These are phyloP conservation scores for Telfairia occidentalis DNA, from an alignment of 331 rosid genomes.

Conservation along the genomic window DNA sequence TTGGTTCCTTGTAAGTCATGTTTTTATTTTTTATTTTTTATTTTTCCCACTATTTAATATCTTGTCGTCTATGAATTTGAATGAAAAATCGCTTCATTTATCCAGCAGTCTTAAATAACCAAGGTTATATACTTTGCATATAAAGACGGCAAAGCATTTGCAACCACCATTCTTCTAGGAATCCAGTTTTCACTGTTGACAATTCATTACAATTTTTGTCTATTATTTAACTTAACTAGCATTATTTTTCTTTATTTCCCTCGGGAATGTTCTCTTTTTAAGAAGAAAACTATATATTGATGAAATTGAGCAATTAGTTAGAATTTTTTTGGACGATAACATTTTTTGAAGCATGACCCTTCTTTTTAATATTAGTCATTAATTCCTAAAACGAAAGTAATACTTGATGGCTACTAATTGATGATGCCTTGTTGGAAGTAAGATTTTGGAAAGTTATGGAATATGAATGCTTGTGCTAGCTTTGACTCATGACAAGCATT, in stretches of 20 bases:
- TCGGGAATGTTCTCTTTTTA: background rate
- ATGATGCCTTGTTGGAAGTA: background rate
- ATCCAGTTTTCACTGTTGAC: background rate
- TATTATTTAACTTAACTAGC: background rate
- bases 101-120: background rate
- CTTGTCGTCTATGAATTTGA: background rate
- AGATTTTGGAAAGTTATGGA: background rate
- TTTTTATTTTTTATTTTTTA: slow-evolving; percentile 15
- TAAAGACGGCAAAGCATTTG: slow-evolving; percentile 2
- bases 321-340: background rate
- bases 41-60: background rate
- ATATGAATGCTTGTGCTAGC: background rate
- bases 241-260: background rate
- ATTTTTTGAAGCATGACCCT: background rate
- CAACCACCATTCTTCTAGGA: background rate
- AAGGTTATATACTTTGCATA: background rate
- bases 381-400: background rate
- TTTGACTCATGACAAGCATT: slow-evolving; percentile 1
- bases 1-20: slow-evolving; percentile 48
- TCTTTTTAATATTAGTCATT: background rate
- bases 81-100: background rate
- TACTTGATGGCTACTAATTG: background rate
- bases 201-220: background rate
- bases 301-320: background rate
- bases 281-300: background rate